Evolutionary conservation across 2,329 filamentous ascomycete genomes (phyloP).

Genomic region (Ophiostoma sp.): DNA sequence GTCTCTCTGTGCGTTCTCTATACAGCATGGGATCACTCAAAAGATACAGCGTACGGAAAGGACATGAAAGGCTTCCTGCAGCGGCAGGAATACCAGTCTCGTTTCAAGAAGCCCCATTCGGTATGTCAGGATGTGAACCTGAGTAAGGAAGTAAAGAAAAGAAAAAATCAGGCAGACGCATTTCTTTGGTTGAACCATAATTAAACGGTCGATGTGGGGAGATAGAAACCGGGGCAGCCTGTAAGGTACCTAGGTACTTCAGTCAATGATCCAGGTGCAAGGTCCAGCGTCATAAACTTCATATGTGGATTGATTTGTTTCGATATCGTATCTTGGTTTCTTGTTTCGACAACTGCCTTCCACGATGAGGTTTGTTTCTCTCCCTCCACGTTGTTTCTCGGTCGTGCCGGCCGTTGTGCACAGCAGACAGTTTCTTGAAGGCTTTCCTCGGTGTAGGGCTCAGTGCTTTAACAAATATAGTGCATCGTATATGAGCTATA

Average conservation of each 20-base stretch:
- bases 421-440: not conserved
- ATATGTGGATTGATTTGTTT: too few species aligned
- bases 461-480: conserved; percentile 17
- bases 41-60: not conserved
- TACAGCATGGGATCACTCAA: not conserved
- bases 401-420: too few species aligned
- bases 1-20: not conserved
- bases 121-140: not conserved
- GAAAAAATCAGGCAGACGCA: not conserved
- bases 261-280: not conserved
- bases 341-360: not conserved
- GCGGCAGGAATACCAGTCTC: not conserved
- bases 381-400: not conserved
- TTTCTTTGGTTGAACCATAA: not conserved
- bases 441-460: not conserved
- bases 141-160: not conserved
- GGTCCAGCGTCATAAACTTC: not conserved
- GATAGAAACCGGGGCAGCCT: not conserved
- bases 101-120: conserved; percentile 3
- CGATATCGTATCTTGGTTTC: not conserved
- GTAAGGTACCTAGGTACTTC: not conserved
- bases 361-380: not conserved
- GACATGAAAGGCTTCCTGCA: conserved; percentile 14
- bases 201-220: not conserved
- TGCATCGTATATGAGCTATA: conserved; percentile 9